phyloP scores from a whole-genome alignment of 192 early-diverging fungal species.

The Umbelopsis ramanniana region DNA sequence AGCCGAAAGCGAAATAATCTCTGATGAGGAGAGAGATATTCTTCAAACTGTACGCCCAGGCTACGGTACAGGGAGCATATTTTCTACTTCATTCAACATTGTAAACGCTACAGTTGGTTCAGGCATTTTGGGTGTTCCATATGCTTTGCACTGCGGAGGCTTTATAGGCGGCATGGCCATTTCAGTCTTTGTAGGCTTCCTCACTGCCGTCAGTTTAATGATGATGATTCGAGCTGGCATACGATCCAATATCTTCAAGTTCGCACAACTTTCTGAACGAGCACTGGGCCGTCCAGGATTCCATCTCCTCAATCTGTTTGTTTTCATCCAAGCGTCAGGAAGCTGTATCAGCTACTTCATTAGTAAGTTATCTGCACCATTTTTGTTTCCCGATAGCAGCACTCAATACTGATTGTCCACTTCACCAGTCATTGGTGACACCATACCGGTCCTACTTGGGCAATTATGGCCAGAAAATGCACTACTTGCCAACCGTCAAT shows the following conservation, averaged over 20 bases:
- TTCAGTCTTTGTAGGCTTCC: constrained; percentile 48
- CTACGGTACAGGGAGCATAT: constrained; percentile 37
- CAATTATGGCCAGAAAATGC: constrained; percentile 39
- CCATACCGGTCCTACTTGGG: constrained; percentile 47
- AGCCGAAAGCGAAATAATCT: neutral
- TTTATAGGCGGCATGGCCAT: constrained; percentile 58
- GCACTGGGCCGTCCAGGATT: constrained; percentile 59
- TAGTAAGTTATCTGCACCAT: constrained; percentile 26
- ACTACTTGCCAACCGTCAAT: constrained; percentile 32
- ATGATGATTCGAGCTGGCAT: constrained; percentile 59
- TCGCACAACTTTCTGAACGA: constrained; percentile 51
- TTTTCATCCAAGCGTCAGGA: constrained; percentile 63
- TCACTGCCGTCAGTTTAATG: constrained; percentile 55
- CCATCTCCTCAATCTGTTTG: constrained; percentile 54
- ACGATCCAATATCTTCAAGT: constrained; percentile 55
- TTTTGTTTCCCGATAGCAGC: neutral
- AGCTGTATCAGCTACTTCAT: constrained; percentile 68
- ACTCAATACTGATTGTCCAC: constrained; percentile 3
- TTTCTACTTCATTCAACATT: constrained; percentile 59
- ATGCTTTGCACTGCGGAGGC: constrained; percentile 64
- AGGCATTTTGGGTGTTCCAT: constrained; percentile 69
- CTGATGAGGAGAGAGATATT: constrained; percentile 23
- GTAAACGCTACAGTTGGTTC: constrained; percentile 74
- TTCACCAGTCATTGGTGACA: constrained; percentile 49
- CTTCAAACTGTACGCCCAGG: constrained; percentile 40